phyloP scores from a whole-genome alignment of 2,329 filamentous ascomycete species.

The Epichloe brachyelytri region DNA sequence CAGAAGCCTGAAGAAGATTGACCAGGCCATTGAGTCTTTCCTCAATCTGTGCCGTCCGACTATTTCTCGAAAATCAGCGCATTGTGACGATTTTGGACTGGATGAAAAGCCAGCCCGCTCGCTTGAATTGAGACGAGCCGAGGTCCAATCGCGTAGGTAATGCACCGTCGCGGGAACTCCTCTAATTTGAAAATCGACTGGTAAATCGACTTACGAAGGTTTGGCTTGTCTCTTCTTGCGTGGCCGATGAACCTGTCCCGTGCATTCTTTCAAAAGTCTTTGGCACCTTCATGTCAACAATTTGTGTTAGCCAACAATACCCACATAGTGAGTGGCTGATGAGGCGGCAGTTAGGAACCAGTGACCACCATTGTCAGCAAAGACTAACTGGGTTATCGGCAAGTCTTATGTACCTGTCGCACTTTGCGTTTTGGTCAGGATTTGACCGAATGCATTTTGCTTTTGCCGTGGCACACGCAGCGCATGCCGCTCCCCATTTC shows the following conservation, averaged over 20 bases:
- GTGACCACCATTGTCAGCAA: neutral
- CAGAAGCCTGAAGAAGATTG: constrained; percentile 31
- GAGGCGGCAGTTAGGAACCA: neutral
- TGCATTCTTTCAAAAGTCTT: constrained; percentile 34
- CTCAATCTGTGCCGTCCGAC: constrained; percentile 36
- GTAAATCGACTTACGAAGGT: constrained; percentile 31
- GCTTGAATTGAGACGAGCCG: neutral
- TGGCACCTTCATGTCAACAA: constrained; percentile 25
- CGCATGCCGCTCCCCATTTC: constrained; percentile 38
- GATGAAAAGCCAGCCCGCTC: neutral
- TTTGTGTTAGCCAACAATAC: constrained; percentile 1
- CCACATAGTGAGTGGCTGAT: neutral
- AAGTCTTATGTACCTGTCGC: constrained; percentile 28
- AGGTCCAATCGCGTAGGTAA: neutral
- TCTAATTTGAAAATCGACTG: neutral
- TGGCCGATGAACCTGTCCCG: constrained; percentile 32
- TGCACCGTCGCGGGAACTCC: neutral
- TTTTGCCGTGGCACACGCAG: constrained; percentile 34
- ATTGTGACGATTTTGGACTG: neutral
- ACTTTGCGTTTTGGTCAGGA: constrained; percentile 24
- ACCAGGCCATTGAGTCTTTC: constrained; percentile 36
- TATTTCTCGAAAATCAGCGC: constrained; percentile 11
- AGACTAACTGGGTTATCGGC: neutral
- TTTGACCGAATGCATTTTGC: constrained; percentile 36
- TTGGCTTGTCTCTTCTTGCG: constrained; percentile 38